Conservation (phyloP, 1,139 yeast species). For the Suhomyces chickasaworum region DNA sequence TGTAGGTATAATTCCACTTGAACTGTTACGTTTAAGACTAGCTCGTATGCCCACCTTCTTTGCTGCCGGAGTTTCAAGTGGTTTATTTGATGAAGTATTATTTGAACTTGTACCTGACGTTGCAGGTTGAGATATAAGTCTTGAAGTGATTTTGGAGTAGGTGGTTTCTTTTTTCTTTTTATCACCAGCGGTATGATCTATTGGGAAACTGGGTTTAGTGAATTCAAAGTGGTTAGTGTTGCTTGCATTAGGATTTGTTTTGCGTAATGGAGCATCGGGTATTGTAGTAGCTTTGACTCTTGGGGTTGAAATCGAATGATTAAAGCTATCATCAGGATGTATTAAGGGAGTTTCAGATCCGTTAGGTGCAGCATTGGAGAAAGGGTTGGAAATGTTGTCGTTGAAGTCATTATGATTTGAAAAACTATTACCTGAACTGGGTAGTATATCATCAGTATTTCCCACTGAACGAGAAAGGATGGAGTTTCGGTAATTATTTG, state of each 20-base stretch:
- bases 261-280: constrained; percentile 60
- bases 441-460: constrained; percentile 16
- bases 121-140: constrained; percentile 53
- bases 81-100: constrained; percentile 7
- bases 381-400: constrained; percentile 29
- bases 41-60: constrained; percentile 19
- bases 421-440: constrained; percentile 9
- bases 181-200: constrained; percentile 15
- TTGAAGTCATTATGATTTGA: constrained; percentile 11
- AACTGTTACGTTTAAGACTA: constrained; percentile 33
- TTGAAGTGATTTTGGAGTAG: constrained; percentile 53
- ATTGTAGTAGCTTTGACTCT: constrained; percentile 41
- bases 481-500: constrained; percentile 15
- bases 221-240: constrained; percentile 29
- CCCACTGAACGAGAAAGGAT: constrained; percentile 6
- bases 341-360: constrained; percentile 15
- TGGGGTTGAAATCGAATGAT: constrained; percentile 46
- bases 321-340: constrained; percentile 29
- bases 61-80: constrained; percentile 18
- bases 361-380: constrained; percentile 16
- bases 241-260: constrained; percentile 34
- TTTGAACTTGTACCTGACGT: not conserved
- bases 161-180: constrained; percentile 32
- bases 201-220: constrained; percentile 39
- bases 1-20: constrained; percentile 20